A percentile compares a stretch with the other conserved stretches of the same genome.
Evolutionary conservation across 2,329 filamentous ascomycete genomes (phyloP).

Genomic region (Fusarium ambrosium): DNA sequence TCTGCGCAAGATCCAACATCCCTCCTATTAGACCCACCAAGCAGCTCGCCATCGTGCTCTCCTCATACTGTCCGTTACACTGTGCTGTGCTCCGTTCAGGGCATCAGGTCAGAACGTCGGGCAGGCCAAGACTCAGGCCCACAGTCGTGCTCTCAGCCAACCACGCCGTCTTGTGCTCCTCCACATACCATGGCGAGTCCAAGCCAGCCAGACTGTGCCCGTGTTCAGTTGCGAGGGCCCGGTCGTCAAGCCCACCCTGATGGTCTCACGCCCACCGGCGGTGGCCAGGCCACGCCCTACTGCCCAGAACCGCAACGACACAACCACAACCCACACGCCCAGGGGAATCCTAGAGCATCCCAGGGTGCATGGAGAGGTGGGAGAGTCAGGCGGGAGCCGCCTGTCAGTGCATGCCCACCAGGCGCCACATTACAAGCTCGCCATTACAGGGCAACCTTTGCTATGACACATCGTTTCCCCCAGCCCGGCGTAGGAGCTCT

Average conservation of each 20-base stretch:
- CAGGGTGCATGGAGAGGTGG: conserved; percentile 34
- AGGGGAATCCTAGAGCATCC: conserved; percentile 25
- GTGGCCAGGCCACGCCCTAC: conserved; percentile 28
- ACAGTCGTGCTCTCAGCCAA: conserved; percentile 26
- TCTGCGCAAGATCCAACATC: conserved; percentile 39
- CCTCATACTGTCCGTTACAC: conserved; percentile 11
- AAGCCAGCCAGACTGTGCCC: conserved; percentile 28
- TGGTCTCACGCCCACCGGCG: conserved; percentile 38
- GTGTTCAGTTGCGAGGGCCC: conserved; percentile 14
- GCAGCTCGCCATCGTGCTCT: conserved; percentile 17
- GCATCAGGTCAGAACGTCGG: conserved; percentile 40
- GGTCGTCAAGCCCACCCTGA: conserved; percentile 28
- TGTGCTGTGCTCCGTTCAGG: background rate
- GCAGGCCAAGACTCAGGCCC: conserved; percentile 28
- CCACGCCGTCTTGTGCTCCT: conserved; percentile 8
- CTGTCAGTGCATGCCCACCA: conserved; percentile 39
- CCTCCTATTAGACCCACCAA: conserved; percentile 27
- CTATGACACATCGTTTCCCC: conserved; percentile 49
- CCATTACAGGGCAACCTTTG: conserved; percentile 44
- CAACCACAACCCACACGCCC: conserved; percentile 41
- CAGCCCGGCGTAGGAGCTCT: conserved; percentile 34
- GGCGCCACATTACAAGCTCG: conserved; percentile 48
- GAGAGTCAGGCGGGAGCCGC: conserved; percentile 46
- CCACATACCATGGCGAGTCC: conserved; percentile 21
- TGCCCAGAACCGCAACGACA: conserved; percentile 2